Base-by-base conservation (phyloP, 768 basidiomycete species). In the Pleurotus salmoneostramineus region DNA sequence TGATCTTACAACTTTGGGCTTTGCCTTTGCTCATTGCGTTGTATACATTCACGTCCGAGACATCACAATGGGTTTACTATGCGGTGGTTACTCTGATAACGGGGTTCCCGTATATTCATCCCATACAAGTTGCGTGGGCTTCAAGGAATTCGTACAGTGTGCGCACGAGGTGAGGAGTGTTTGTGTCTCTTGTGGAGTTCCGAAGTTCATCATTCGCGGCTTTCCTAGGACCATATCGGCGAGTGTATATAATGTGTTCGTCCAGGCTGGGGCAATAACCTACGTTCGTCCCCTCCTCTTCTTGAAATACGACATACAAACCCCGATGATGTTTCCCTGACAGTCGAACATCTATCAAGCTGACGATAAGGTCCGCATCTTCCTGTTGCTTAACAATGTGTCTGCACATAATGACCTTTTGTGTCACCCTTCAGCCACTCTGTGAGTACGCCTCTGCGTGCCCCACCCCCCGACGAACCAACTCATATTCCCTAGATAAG, bases 91-190 rank as follows among this genome's bases (percentile, higher is more conserved):
- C 77, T 0, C 70, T 86, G 31, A 71, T 85, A 32, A 77, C 80
- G 45, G 84, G 80, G 8, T 86, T 80, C 66, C 84, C 83, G n/a
- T 78, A 75, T 60, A 67, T 75, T 4, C 74, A 77, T 58, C 77
- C 75, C 3, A 76, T 76, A 35, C 78, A 81, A 63, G 80, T 85
- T 0, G 83, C 79, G 1, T 85, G 83, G 83, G 74, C 77, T 0
- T 84, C 82, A 1, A 72, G 80, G 51, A 88, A 87, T 66, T 83
- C 86, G 2, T 77, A 79, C 63, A 81, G 79, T 54, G 87, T 87
- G 2, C 69, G 79, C 43, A 83, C 79, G 5, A 72, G 85, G 65
- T 83, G 71, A 27, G 21, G 21, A 27, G 21, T 27, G 21, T 27
- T 27, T 27, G 3, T 27, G 21, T 27, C 1, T 27, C 21, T 27